These are phyloP conservation scores for Ophiosphaerella herpotricha DNA, from an alignment of 2,329 filamentous ascomycete genomes.

Conservation along the genomic window DNA sequence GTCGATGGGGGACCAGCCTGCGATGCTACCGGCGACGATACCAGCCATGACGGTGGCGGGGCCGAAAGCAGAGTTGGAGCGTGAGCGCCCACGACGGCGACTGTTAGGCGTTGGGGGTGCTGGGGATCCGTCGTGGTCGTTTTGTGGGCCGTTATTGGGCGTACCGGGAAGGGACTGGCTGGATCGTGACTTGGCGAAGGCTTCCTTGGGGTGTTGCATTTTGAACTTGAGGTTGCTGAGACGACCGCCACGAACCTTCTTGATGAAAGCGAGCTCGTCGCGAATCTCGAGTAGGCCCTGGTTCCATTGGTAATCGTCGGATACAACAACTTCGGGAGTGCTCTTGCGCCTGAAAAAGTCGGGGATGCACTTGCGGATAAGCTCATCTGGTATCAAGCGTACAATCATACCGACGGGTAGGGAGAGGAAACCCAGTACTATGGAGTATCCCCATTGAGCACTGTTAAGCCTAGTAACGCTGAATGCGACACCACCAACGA, in stretches of 20 bases:
- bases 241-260: conserved; percentile 78
- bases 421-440: conserved; percentile 82
- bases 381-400: conserved; percentile 78
- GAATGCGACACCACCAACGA: conserved; percentile 82
- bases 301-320: conserved; percentile 65
- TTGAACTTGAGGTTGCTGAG: conserved; percentile 81
- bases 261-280: conserved; percentile 80
- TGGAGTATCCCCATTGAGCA: conserved; percentile 85
- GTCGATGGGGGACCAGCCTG: conserved; percentile 75
- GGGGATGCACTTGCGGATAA: conserved; percentile 55
- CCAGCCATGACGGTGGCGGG: conserved; percentile 83
- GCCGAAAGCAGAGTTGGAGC: conserved; percentile 73
- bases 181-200: conserved; percentile 65
- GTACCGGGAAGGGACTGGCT: conserved; percentile 69
- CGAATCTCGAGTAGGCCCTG: conserved; percentile 74
- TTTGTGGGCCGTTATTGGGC: conserved; percentile 58
- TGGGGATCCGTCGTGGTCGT: conserved; percentile 45
- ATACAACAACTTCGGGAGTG: conserved; percentile 49
- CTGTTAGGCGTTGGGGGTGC: conserved; percentile 59
- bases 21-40: conserved; percentile 76
- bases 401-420: conserved; percentile 82
- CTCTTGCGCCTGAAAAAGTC: conserved; percentile 49
- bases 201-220: conserved; percentile 74
- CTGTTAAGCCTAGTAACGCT: conserved; percentile 70
- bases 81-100: conserved; percentile 65